Evolutionary conservation across 2,329 filamentous ascomycete species (phyloP).

Genomic region (Cladosporium sp.): DNA sequence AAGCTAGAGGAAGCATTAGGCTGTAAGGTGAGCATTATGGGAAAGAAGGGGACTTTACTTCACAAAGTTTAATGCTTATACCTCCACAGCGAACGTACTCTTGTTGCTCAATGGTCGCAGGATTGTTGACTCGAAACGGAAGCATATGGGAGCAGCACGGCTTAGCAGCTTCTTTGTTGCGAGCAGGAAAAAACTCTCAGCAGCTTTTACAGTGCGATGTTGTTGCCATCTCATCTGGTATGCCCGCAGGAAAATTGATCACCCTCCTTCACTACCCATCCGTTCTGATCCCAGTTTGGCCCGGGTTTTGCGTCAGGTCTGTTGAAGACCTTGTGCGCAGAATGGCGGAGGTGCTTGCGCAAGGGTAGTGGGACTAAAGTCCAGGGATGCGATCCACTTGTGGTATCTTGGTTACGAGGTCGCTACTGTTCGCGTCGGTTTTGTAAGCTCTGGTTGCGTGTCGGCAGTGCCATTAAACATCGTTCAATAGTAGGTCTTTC

Average conservation of each 20-base stretch:
- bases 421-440: not conserved
- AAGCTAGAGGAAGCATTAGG: not conserved
- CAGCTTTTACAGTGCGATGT: not conserved
- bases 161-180: not conserved
- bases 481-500: not conserved
- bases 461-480: not conserved
- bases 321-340: not conserved
- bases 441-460: not conserved
- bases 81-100: not conserved
- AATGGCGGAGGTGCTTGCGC: not conserved
- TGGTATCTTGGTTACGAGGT: no score
- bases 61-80: not conserved
- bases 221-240: not conserved
- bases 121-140: not conserved
- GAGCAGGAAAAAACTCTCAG: not conserved
- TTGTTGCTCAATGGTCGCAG: not conserved
- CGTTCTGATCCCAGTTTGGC: not conserved
- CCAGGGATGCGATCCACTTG: no score
- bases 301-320: not conserved
- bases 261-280: not conserved
- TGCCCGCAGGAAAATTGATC: not conserved
- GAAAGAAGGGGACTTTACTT: not conserved
- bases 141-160: not conserved
- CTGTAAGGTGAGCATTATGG: not conserved
- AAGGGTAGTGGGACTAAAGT: not conserved